Conservation (phyloP, 441 rosid species). For the Euphorbia celastroides region DNA sequence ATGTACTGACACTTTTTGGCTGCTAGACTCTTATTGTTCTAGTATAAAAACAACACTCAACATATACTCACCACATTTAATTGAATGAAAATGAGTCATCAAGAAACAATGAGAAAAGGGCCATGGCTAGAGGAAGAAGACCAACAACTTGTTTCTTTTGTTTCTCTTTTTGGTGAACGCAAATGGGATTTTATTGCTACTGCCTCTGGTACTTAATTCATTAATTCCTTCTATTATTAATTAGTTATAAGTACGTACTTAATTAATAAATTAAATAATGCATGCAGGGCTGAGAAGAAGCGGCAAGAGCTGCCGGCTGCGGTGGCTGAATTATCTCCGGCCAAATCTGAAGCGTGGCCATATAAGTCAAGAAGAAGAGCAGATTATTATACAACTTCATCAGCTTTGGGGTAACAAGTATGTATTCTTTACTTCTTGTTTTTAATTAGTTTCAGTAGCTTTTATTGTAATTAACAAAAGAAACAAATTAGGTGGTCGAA, state of each 20-base stretch:
- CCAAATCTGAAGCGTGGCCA: conserved; percentile 54
- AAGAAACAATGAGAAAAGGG: conserved; percentile 33
- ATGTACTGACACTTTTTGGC: background rate
- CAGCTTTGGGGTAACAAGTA: conserved; percentile 70
- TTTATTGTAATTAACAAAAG: background rate
- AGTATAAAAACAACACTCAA: conserved; percentile 9
- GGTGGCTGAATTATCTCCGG: conserved; percentile 70
- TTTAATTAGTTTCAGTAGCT: background rate
- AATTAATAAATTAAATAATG: too few species aligned
- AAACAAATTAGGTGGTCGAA: conserved; percentile 46
- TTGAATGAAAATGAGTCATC: conserved; percentile 10
- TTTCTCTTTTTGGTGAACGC: conserved; percentile 46
- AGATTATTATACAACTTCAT: conserved; percentile 48
- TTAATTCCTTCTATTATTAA: too few species aligned
- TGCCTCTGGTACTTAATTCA: conserved; percentile 34
- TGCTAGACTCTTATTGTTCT: background rate
- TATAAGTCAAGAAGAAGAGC: conserved; percentile 54
- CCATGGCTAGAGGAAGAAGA: conserved; percentile 73
- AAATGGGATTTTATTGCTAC: conserved; percentile 68
- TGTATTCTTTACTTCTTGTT: background rate
- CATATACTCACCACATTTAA: background rate
- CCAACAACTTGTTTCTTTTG: conserved; percentile 35
- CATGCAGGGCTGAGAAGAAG: conserved; percentile 54
- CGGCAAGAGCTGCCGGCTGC: conserved; percentile 72
- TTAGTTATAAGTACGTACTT: too few species aligned